Evolutionary conservation across 331 rosid genomes (phyloP).

Genomic region (Quercus phellos): DNA sequence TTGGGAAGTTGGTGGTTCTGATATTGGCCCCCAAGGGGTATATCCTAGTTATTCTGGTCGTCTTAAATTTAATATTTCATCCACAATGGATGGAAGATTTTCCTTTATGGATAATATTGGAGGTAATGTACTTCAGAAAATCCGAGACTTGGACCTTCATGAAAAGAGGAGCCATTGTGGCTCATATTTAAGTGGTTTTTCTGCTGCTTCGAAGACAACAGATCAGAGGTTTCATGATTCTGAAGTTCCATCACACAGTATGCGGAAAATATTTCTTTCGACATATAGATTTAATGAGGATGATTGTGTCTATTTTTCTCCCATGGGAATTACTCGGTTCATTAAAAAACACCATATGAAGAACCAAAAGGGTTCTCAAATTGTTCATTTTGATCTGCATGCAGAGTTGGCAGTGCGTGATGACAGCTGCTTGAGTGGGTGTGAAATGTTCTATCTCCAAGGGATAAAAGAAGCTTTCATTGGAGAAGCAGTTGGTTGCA

Average conservation of each 20-base stretch:
- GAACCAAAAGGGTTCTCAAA: constrained; percentile 43
- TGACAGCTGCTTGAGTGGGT: constrained; percentile 51
- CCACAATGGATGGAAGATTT: constrained; percentile 24
- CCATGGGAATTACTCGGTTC: constrained; percentile 74
- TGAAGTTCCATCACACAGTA: constrained; percentile 38
- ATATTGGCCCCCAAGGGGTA: constrained; percentile 54
- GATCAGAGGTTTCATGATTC: constrained; percentile 34
- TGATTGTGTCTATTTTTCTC: constrained; percentile 68
- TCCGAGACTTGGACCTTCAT: constrained; percentile 27
- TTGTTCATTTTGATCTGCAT: constrained; percentile 64
- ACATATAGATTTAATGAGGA: constrained; percentile 45
- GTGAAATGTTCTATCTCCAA: constrained; percentile 26
- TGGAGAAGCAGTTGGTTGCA: constrained; percentile 83
- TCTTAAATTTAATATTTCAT: constrained; percentile 21
- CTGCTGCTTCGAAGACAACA: constrained; percentile 36
- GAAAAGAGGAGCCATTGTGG: constrained; percentile 31
- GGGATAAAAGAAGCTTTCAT: constrained; percentile 50
- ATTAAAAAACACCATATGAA: constrained; percentile 34
- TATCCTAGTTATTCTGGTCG: constrained; percentile 28
- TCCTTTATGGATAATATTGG: constrained; percentile 29
- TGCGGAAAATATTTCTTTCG: constrained; percentile 69
- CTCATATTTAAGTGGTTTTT: constrained; percentile 49
- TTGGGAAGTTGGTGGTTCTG: constrained; percentile 81
- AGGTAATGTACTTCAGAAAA: constrained; percentile 28
- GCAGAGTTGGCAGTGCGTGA: constrained; percentile 47